Conservation (phyloP, 192 early-diverging fungal species). For the Backusella westeae region DNA sequence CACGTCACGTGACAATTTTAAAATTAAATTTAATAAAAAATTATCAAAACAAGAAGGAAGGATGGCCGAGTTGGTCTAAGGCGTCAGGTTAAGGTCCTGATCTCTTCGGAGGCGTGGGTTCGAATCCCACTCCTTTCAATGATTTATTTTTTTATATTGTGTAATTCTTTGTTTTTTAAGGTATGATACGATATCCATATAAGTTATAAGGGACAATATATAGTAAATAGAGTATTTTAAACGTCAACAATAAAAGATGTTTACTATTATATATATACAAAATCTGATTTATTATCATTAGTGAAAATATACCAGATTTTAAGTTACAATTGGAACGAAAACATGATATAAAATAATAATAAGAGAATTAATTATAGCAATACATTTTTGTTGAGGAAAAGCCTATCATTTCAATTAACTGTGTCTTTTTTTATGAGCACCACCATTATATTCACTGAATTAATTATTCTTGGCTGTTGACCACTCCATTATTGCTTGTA, state of each 20-base stretch:
- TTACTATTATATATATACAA: no score
- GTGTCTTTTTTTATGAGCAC: neutral
- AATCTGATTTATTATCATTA: no score
- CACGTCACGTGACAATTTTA: no score
- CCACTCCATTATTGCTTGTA: neutral
- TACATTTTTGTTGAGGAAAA: neutral
- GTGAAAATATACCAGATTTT: neutral
- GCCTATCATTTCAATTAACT: neutral
- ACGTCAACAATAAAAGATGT: no score
- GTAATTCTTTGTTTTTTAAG: no score
- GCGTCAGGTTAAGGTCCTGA: constrained; percentile 6
- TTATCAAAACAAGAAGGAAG: neutral
- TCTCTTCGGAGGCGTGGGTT: constrained; percentile 3
- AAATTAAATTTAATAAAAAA: no score
- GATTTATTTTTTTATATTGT: neutral
- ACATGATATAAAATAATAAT: neutral
- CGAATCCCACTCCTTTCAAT: constrained; percentile 1
- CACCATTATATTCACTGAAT: neutral
- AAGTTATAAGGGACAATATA: no score
- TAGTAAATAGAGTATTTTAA: no score
- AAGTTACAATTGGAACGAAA: neutral
- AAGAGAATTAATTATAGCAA: neutral
- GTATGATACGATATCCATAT: no score
- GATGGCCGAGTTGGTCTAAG: constrained; percentile 6
- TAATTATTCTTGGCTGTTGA: neutral